A percentile compares a stretch with the other conserved stretches of the same genome.
Evolutionary conservation across 225 moss, liverwort and hornwort species (phyloP).

Genomic region (Physcomitrellopsis africana): DNA sequence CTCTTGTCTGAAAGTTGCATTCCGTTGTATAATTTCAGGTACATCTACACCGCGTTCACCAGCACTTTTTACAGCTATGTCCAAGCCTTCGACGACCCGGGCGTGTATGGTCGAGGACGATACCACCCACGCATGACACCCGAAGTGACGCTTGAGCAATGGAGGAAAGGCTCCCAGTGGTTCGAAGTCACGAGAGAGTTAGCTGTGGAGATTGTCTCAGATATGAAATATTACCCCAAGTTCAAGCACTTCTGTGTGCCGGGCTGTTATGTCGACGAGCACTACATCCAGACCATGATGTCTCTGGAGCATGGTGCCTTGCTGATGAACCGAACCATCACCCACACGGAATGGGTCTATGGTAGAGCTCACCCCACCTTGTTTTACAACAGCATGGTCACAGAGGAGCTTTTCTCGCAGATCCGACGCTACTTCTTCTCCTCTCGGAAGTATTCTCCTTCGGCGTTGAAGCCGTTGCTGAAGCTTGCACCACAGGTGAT

Average conservation of each 20-base stretch:
- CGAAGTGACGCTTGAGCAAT: conserved; percentile 36
- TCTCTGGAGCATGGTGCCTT: conserved; percentile 28
- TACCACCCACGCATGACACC: conserved; percentile 46
- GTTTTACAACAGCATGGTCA: conserved; percentile 30
- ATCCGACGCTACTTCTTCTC: conserved; percentile 38
- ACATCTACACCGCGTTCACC: conserved; percentile 46
- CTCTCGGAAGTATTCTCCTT: conserved; percentile 37
- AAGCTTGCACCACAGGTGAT: conserved; percentile 41
- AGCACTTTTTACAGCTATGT: conserved; percentile 36
- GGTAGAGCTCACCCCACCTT: conserved; percentile 41
- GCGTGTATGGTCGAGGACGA: conserved; percentile 39
- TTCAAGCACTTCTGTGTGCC: conserved; percentile 37
- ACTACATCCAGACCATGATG: conserved; percentile 54
- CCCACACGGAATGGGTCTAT: conserved; percentile 41
- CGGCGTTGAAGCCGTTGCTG: conserved; percentile 32
- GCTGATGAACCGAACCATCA: conserved; percentile 45
- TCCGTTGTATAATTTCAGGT: conserved; percentile 67
- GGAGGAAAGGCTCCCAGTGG: conserved; percentile 57
- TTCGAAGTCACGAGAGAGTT: conserved; percentile 45
- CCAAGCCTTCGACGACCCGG: conserved; percentile 39
- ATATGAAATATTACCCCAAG: conserved; percentile 47
- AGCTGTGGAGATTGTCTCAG: conserved; percentile 49
- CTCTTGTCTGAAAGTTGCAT: conserved; percentile 72
- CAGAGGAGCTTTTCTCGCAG: conserved; percentile 21
- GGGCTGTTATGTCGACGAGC: conserved; percentile 50